Evolutionary conservation across 73 alveolate species (phyloP).

Genomic region (Stentor roeselii): DNA sequence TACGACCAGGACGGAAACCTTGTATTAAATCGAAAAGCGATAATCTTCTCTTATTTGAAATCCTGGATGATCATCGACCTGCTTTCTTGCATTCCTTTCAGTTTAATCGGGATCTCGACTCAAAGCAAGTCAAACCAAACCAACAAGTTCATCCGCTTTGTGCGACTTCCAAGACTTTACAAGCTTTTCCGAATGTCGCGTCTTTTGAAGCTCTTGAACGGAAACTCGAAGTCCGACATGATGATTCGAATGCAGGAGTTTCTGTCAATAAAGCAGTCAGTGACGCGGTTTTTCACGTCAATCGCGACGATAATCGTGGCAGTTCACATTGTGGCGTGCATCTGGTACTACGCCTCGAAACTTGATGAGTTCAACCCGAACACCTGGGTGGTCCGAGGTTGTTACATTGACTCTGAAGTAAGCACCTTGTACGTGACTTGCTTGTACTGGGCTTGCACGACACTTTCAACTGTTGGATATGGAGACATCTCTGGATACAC

Average conservation of each 20-base stretch:
- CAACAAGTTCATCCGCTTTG: conserved; percentile 30
- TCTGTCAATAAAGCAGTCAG: conserved; percentile 59
- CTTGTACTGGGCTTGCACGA: conserved; percentile 78
- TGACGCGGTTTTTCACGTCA: conserved; percentile 61
- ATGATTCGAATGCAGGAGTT: conserved; percentile 34
- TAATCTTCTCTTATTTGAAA: conserved; percentile 22
- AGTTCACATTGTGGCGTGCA: conserved; percentile 82
- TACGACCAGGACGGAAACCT: background rate
- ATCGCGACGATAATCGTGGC: conserved; percentile 53
- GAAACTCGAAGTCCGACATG: conserved; percentile 11
- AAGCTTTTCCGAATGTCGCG: conserved; percentile 47
- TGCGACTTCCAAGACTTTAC: conserved; percentile 54
- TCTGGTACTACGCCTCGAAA: conserved; percentile 76
- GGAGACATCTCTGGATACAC: conserved; percentile 69
- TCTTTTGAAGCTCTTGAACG: conserved; percentile 32
- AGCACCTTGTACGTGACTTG: conserved; percentile 34
- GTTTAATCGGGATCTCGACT: conserved; percentile 1
- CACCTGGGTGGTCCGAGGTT: conserved; percentile 83
- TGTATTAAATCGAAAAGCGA: background rate
- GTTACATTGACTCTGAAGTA: conserved; percentile 29
- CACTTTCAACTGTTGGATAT: conserved; percentile 78
- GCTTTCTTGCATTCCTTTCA: conserved; percentile 29
- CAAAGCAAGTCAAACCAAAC: background rate
- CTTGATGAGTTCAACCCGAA: conserved; percentile 74
- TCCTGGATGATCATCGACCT: conserved; percentile 34